These are phyloP conservation scores for Boletales sp. DNA, from an alignment of 768 basidiomycete species.

Conservation along the genomic window DNA sequence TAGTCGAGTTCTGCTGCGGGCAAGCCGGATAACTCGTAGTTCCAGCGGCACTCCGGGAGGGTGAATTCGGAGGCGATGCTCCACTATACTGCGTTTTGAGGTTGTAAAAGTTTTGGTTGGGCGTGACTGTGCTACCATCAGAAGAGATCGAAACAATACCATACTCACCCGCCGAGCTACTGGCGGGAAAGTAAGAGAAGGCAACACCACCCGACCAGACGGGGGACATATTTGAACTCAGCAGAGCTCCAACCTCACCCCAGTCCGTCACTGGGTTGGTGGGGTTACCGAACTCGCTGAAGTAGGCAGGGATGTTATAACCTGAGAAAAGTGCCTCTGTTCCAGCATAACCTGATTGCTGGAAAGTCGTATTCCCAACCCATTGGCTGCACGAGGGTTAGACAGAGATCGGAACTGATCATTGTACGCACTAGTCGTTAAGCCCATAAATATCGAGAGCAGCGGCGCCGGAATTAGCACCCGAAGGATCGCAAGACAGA, in stretches of 20 bases:
- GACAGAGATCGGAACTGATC: background rate
- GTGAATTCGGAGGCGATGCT: constrained; percentile 60
- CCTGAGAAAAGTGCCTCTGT: constrained; percentile 53
- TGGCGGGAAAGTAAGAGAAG: constrained; percentile 86
- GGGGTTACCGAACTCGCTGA: constrained; percentile 85
- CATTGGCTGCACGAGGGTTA: constrained; percentile 54
- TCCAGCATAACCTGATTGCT: constrained; percentile 48
- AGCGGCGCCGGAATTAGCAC: constrained; percentile 48
- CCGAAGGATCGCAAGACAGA: constrained; percentile 68
- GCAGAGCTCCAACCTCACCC: constrained; percentile 75
- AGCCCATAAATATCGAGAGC: constrained; percentile 85
- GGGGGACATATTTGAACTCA: constrained; percentile 66
- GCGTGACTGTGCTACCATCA: constrained; percentile 64
- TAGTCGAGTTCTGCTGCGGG: constrained; percentile 54
- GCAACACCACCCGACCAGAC: constrained; percentile 90
- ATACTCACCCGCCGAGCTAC: constrained; percentile 68
- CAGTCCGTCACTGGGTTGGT: constrained; percentile 60
- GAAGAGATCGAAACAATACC: constrained; percentile 79
- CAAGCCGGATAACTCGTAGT: constrained; percentile 52
- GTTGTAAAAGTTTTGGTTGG: constrained; percentile 62
- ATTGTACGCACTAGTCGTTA: constrained; percentile 70
- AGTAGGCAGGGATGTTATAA: constrained; percentile 82
- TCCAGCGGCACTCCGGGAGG: constrained; percentile 54
- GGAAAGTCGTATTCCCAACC: constrained; percentile 69
- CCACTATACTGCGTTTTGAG: constrained; percentile 59